Evolutionary conservation across 2,329 filamentous ascomycete genomes (phyloP).

Genomic region (Neonectria neomacrospora): DNA sequence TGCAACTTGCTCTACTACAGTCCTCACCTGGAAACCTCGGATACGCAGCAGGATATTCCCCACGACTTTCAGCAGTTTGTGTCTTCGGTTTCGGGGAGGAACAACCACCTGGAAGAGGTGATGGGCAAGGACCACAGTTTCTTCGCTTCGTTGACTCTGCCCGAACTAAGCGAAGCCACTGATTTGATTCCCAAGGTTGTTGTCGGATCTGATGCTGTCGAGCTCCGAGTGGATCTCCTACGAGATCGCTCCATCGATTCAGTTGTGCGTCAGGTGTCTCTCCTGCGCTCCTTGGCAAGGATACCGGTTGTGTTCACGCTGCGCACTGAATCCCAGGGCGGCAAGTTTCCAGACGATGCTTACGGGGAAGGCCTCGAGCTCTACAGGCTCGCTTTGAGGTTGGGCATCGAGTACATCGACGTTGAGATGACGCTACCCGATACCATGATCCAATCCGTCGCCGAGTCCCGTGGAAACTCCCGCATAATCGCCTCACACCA

Average conservation of each 20-base stretch:
- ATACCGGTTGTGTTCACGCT: slow-evolving; percentile 94
- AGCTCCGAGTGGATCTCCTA: slow-evolving; percentile 91
- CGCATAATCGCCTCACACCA: slow-evolving; percentile 96
- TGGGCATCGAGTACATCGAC: slow-evolving; percentile 93
- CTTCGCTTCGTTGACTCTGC: slow-evolving; percentile 91
- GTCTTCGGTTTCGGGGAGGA: slow-evolving; percentile 52
- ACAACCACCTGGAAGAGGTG: slow-evolving; percentile 59
- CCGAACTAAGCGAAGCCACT: slow-evolving; percentile 73
- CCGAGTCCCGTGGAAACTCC: slow-evolving; percentile 74
- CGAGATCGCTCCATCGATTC: slow-evolving; percentile 81
- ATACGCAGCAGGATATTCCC: slow-evolving; percentile 43
- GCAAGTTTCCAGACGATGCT: slow-evolving; percentile 83
- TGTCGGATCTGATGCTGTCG: slow-evolving; percentile 91
- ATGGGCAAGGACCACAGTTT: slow-evolving; percentile 77
- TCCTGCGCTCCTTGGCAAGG: slow-evolving; percentile 76
- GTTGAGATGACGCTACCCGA: slow-evolving; percentile 89
- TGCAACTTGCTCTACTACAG: slow-evolving; percentile 96
- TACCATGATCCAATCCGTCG: slow-evolving; percentile 75
- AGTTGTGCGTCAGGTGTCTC: slow-evolving; percentile 82
- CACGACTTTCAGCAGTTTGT: slow-evolving; percentile 53
- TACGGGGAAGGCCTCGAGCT: slow-evolving; percentile 77
- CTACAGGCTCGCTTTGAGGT: slow-evolving; percentile 80
- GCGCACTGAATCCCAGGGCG: slow-evolving; percentile 86
- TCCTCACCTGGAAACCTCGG: slow-evolving; percentile 63
- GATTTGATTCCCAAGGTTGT: slow-evolving; percentile 76